Evolutionary conservation across 2,329 filamentous ascomycete genomes (phyloP).

Genomic region (Ceratocystis variospora): DNA sequence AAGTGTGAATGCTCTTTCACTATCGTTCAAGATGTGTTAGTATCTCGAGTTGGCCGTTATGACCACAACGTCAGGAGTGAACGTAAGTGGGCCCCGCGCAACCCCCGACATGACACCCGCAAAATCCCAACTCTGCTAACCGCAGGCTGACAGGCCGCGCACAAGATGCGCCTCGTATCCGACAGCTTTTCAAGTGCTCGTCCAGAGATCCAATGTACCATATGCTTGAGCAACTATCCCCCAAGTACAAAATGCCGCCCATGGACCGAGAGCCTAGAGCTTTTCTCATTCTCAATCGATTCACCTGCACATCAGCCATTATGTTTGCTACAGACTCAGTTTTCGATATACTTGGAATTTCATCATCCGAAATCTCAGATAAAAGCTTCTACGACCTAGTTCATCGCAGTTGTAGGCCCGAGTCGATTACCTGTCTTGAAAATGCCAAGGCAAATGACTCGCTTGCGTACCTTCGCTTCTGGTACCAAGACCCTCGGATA

Average conservation of each 20-base stretch:
- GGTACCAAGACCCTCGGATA: slow-evolving; percentile 56
- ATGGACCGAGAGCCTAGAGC: slow-evolving; percentile 65
- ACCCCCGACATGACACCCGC: neutral
- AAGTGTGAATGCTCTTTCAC: slow-evolving; percentile 83
- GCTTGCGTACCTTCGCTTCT: slow-evolving; percentile 78
- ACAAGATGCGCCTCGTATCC: slow-evolving; percentile 61
- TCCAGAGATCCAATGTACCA: slow-evolving; percentile 74
- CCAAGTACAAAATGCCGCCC: slow-evolving; percentile 56
- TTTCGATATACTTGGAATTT: slow-evolving; percentile 58
- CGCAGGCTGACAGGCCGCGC: slow-evolving; percentile 47
- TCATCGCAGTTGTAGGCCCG: slow-evolving; percentile 58
- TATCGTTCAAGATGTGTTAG: slow-evolving; percentile 74
- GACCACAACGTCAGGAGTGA: slow-evolving; percentile 53
- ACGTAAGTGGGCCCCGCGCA: slow-evolving; percentile 40
- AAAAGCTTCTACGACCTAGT: slow-evolving; percentile 84
- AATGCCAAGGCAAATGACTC: slow-evolving; percentile 83
- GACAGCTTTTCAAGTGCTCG: slow-evolving; percentile 67
- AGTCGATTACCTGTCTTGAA: slow-evolving; percentile 67
- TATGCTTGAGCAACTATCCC: slow-evolving; percentile 74
- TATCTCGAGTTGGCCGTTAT: slow-evolving; percentile 73
- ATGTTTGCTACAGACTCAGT: slow-evolving; percentile 78
- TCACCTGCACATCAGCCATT: slow-evolving; percentile 66
- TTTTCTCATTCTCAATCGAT: slow-evolving; percentile 73
- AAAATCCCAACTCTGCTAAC: neutral
- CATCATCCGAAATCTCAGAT: slow-evolving; percentile 53